A percentile compares a stretch with the other conserved stretches of the same genome.
phyloP scores from a whole-genome alignment of 106 monocot species.

The Acorus gramineus region DNA sequence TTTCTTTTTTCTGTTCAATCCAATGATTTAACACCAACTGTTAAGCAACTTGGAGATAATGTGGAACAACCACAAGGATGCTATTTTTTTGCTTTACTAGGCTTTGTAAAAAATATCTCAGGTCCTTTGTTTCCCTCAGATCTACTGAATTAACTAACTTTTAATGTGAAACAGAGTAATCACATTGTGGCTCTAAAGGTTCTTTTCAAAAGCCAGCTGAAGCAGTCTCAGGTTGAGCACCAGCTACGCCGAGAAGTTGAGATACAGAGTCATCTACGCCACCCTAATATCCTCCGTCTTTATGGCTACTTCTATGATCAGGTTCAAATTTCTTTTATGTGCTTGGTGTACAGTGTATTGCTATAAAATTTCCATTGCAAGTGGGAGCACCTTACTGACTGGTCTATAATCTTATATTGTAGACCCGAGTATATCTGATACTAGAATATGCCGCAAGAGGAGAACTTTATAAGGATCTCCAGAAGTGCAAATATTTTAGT shows the following conservation, averaged over 20 bases:
- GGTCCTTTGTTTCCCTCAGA: no score
- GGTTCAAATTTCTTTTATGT: slow-evolving; percentile 22
- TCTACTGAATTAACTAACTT: neutral
- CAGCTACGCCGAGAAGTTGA: neutral
- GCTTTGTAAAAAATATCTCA: no score
- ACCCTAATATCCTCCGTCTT: neutral
- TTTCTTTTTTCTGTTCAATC: no score
- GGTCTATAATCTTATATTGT: slow-evolving; percentile 4
- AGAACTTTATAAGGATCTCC: neutral
- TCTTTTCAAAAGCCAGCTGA: neutral
- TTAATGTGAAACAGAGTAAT: slow-evolving; percentile 1
- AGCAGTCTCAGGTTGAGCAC: neutral
- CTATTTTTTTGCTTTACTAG: no score
- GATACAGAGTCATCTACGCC: neutral
- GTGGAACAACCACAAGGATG: no score
- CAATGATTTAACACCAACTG: no score
- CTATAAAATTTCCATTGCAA: no score
- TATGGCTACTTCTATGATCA: slow-evolving; percentile 2
- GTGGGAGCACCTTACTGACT: no score
- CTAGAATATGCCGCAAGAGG: neutral
- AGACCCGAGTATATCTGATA: slow-evolving; percentile 8
- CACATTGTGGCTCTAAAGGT: slow-evolving; percentile 1
- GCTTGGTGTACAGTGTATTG: neutral
- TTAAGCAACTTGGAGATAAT: no score
- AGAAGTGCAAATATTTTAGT: neutral